Evolutionary conservation across 306 rosid genomes (phyloP), one percentile per base, ranked within the genome.

Genomic region (Glycine tomentella): DNA sequence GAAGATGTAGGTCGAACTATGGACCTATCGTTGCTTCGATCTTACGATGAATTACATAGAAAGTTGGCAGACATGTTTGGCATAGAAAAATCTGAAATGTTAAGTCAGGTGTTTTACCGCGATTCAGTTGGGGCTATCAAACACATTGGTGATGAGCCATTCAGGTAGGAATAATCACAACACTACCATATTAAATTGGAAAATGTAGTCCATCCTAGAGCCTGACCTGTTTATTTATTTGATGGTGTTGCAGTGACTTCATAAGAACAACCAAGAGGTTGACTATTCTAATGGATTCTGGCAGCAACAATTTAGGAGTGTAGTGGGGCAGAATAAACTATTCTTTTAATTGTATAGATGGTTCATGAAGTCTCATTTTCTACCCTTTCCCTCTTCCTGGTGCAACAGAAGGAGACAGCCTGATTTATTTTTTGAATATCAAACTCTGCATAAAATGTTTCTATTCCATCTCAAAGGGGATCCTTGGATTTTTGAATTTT

Each of bases 221-320:
- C 46, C 42, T 75, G 69, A 80, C 74, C 42, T 57, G 48, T 83
- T 75, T 56, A 65, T 59, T 45, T 64, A 7, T 78, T 78, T 62
- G 69, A 65, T 84, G 74, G 3, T 84, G 15, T 70, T 89, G 89
- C 97, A 95, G 98, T 61, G 88, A 87, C 56, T 95, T 95, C 80
- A 49, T 83, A 63, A 93, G 82, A 90, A 82, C 93, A 12, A 95
- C 95, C 3, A 88, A 91, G 85, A 90, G 95, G 75, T 79, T 93
- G 91, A 95, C 93, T 9, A 95, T 91, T 90, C 87, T 87, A 79
- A 91, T 79, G 89, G 94, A 93, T 84, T 90, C 95, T 14, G 88
- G 93, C 89, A 87, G 92, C 81, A 84, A 92, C 90, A 89, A 80
- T 61, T 73, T 90, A 83, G 85, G 90, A 83, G 87, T 84, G 82